Evolutionary conservation across 345 rosid species (phyloP).

Genomic region (Xanthoceras sorbifolium): DNA sequence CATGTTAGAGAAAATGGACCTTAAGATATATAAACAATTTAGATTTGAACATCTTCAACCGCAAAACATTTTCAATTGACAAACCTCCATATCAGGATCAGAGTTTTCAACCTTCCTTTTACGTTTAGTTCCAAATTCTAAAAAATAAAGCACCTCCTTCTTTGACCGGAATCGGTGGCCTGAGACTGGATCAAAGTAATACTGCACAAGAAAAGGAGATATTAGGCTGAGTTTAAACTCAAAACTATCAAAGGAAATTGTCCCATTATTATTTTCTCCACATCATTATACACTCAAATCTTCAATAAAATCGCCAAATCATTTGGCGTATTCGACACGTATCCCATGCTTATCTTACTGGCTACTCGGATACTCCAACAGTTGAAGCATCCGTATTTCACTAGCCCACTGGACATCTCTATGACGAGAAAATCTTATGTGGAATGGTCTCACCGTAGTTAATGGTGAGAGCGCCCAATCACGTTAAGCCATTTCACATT

Average conservation of each 20-base stretch:
- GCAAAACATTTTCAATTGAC: neutral
- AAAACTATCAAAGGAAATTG: too few relatives aligned
- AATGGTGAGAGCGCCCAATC: too few relatives aligned
- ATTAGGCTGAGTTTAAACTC: neutral
- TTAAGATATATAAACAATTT: neutral
- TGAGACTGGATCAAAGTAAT: constrained; percentile 41
- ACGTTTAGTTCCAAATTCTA: constrained; percentile 42
- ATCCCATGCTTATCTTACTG: too few relatives aligned
- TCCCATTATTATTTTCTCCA: neutral
- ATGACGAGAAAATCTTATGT: too few relatives aligned
- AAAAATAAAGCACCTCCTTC: constrained; percentile 48
- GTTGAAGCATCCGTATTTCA: too few relatives aligned
- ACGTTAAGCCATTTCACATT: too few relatives aligned
- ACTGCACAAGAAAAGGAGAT: constrained; percentile 31
- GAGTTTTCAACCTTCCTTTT: constrained; percentile 31
- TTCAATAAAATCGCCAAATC: neutral
- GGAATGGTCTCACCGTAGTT: too few relatives aligned
- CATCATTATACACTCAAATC: neutral
- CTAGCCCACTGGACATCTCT: too few relatives aligned
- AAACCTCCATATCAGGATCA: constrained; percentile 25
- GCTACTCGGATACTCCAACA: too few relatives aligned
- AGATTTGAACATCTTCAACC: neutral
- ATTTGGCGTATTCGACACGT: too few relatives aligned
- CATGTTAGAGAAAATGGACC: neutral
- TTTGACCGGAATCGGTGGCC: constrained; percentile 47